A percentile compares a stretch with the other conserved stretches of the same genome.
These are phyloP conservation scores for Diaporthe citri DNA, from an alignment of 2,329 filamentous ascomycete genomes.

Conservation along the genomic window DNA sequence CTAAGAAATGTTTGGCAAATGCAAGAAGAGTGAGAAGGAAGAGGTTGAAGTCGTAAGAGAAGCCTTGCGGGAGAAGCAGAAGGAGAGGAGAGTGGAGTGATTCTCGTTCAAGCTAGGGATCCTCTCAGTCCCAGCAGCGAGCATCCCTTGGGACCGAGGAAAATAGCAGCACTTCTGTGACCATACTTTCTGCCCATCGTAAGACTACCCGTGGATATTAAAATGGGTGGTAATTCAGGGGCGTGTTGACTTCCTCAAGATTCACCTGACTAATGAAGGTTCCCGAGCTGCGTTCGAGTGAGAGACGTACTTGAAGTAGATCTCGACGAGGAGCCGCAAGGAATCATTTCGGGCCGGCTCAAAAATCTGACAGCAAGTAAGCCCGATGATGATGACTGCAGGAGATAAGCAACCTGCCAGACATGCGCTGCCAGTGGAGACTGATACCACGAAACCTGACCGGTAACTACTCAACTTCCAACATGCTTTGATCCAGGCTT, in stretches of 20 bases:
- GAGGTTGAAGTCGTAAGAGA: background rate
- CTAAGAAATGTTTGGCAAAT: background rate
- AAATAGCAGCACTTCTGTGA: background rate
- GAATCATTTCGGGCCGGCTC: background rate
- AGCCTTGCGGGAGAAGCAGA: background rate
- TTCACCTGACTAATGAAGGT: background rate
- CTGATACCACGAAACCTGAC: background rate
- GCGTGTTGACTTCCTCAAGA: background rate
- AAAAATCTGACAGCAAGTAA: background rate
- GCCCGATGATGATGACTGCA: background rate
- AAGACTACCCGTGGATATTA: too few relatives aligned
- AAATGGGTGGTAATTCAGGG: background rate
- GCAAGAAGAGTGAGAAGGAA: background rate
- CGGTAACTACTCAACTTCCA: background rate
- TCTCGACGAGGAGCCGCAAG: background rate
- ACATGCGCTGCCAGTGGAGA: background rate
- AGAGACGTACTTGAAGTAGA: too few relatives aligned
- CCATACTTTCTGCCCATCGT: background rate
- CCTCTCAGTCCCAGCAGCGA: background rate
- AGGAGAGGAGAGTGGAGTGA: background rate
- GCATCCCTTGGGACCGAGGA: background rate
- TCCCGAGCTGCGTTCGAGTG: background rate
- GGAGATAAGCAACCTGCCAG: background rate
- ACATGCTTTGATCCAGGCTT: background rate
- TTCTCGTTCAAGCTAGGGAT: background rate